Evolutionary conservation across 2,329 filamentous ascomycete species (phyloP).

Genomic region (Botrytis hyacinthi): DNA sequence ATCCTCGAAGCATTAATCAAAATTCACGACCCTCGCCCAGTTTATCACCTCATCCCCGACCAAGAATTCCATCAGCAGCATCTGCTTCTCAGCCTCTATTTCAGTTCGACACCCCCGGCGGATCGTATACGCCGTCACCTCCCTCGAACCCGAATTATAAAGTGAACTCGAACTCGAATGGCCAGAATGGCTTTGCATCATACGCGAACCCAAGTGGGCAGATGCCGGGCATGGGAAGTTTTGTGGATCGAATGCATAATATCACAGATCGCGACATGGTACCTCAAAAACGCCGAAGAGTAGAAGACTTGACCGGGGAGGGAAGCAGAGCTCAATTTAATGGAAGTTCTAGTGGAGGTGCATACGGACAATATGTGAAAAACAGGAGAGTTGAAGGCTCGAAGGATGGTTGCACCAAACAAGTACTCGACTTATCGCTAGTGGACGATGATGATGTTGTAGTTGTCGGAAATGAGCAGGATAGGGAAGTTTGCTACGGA

Average conservation of each 20-base stretch:
- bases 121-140: conserved; percentile 21
- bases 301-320: conserved; percentile 45
- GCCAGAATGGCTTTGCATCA: conserved; percentile 26
- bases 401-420: conserved; percentile 35
- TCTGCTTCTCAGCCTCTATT: conserved; percentile 30
- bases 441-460: conserved; percentile 58
- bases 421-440: conserved; percentile 46
- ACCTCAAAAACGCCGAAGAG: conserved; percentile 65
- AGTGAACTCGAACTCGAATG: conserved; percentile 1
- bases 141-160: neutral
- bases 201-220: conserved; percentile 28
- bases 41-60: neutral
- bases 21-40: neutral
- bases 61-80: conserved; percentile 23
- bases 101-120: conserved; percentile 37
- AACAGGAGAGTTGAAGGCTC: conserved; percentile 52
- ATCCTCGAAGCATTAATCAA: conserved; percentile 40
- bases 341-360: conserved; percentile 53
- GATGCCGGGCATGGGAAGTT: conserved; percentile 49
- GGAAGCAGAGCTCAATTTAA: conserved; percentile 45
- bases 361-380: conserved; percentile 65
- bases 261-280: conserved; percentile 64
- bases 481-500: conserved; percentile 78
- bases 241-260: conserved; percentile 75
- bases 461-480: conserved; percentile 56